These are phyloP conservation scores for Cryomyces minteri DNA, from an alignment of 495 filamentous ascomycete genomes.

Conservation along the genomic window DNA sequence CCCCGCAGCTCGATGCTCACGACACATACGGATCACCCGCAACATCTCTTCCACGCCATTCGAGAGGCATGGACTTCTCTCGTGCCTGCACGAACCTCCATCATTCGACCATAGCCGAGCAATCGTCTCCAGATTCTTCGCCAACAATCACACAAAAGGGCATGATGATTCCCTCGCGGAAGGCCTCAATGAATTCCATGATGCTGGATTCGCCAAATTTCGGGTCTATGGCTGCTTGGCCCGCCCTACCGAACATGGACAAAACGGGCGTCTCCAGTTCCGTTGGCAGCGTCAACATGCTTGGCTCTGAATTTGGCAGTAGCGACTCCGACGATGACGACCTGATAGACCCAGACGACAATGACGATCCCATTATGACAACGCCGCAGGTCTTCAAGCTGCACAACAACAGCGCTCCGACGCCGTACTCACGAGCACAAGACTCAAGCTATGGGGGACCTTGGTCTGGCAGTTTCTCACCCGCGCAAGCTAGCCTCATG, in stretches of 20 bases:
- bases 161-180: slow-evolving; percentile 55
- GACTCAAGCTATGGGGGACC: slow-evolving; percentile 31
- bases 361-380: slow-evolving; percentile 54
- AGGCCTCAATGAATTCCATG: slow-evolving; percentile 23
- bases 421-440: slow-evolving; percentile 27
- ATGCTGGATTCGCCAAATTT: slow-evolving; percentile 27
- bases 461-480: slow-evolving; percentile 32
- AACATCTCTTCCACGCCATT: slow-evolving; percentile 73
- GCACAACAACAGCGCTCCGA: slow-evolving; percentile 24
- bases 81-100: slow-evolving; percentile 87
- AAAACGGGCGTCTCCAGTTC: slow-evolving; percentile 65
- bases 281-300: slow-evolving; percentile 64
- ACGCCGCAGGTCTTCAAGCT: slow-evolving; percentile 46
- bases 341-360: slow-evolving; percentile 58
- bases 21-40: slow-evolving; percentile 67
- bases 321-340: slow-evolving; percentile 62
- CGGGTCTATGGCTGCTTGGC: slow-evolving; percentile 23
- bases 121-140: slow-evolving; percentile 85
- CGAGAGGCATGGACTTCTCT: slow-evolving; percentile 80
- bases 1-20: slow-evolving; percentile 67
- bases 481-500: slow-evolving; percentile 49
- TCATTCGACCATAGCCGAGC: slow-evolving; percentile 80
- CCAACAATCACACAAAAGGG: slow-evolving; percentile 66
- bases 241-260: slow-evolving; percentile 35
- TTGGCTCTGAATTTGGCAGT: slow-evolving; percentile 57